These are phyloP conservation scores for Candida pseudocylindracea DNA, from an alignment of 1,139 yeast species.

Conservation along the genomic window DNA sequence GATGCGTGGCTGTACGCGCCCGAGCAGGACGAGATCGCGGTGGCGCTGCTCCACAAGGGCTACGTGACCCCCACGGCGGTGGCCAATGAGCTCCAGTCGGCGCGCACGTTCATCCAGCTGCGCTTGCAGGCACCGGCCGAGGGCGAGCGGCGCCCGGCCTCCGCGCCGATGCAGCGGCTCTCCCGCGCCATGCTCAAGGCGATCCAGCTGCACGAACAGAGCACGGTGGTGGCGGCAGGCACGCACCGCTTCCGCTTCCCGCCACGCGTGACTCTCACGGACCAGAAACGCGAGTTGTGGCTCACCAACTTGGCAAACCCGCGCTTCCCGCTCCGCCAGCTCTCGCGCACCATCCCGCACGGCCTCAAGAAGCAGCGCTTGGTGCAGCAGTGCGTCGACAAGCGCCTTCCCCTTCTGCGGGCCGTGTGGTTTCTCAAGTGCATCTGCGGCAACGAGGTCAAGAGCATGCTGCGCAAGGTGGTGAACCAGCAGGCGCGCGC, in stretches of 20 bases:
- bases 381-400: slow-evolving; percentile 46
- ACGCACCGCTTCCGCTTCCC: slow-evolving; percentile 49
- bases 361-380: slow-evolving; percentile 59
- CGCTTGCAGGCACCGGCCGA: slow-evolving; percentile 17
- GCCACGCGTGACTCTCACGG: slow-evolving; percentile 75
- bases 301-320: slow-evolving; percentile 54
- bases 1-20: too few relatives aligned
- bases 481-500: too few relatives aligned
- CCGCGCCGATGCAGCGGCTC: slow-evolving; percentile 24
- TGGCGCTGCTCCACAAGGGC: slow-evolving; percentile 16
- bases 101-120: slow-evolving; percentile 27
- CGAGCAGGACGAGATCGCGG: too few relatives aligned
- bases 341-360: slow-evolving; percentile 75
- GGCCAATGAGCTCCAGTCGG: slow-evolving; percentile 29
- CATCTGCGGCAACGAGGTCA: slow-evolving; percentile 10
- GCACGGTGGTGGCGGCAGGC: slow-evolving; percentile 33
- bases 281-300: slow-evolving; percentile 73
- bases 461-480: too few relatives aligned
- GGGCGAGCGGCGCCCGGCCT: slow-evolving; percentile 15
- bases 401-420: slow-evolving; percentile 47
- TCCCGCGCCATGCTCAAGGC: slow-evolving; percentile 18
- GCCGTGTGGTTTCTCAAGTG: slow-evolving; percentile 86
- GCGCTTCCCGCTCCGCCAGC: slow-evolving; percentile 35
- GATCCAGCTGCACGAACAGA: slow-evolving; percentile 35
- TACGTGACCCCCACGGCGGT: slow-evolving; percentile 38